phyloP scores from a whole-genome alignment of 2,329 filamentous ascomycete species.

The Aspergillus ibericus region DNA sequence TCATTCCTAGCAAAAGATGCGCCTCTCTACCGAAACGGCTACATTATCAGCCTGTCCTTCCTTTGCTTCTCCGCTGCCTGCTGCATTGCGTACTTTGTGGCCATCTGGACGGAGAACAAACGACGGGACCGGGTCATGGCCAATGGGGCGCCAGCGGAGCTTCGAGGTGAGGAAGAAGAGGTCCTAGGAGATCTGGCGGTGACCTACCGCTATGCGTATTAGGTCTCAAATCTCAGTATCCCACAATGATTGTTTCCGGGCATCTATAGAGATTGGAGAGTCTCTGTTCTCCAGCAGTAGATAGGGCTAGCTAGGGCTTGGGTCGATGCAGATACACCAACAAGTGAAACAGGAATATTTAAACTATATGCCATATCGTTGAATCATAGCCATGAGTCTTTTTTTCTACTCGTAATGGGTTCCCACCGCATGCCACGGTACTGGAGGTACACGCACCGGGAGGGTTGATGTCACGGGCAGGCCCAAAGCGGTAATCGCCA shows the following conservation, averaged over 20 bases:
- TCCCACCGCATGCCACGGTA: constrained; percentile 4
- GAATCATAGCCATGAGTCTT: neutral
- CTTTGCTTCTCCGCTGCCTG: constrained; percentile 63
- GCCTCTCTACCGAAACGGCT: constrained; percentile 69
- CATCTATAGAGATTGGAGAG: neutral
- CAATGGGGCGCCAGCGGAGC: constrained; percentile 20
- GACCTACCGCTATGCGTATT: constrained; percentile 43
- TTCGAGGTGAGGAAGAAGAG: constrained; percentile 35
- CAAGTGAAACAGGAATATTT: neutral
- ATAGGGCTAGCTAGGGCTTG: constrained; percentile 15
- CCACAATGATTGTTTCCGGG: neutral
- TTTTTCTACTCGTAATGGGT: neutral
- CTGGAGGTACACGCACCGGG: constrained; percentile 7
- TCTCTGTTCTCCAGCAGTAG: neutral
- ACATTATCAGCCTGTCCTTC: constrained; percentile 75
- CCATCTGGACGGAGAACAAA: constrained; percentile 42
- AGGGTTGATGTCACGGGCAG: constrained; percentile 5
- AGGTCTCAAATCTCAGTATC: constrained; percentile 7
- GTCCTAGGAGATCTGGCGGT: constrained; percentile 44
- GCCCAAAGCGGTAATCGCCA: constrained; percentile 11
- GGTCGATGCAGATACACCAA: neutral
- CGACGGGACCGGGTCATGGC: constrained; percentile 35
- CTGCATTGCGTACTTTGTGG: constrained; percentile 41
- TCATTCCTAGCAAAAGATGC: constrained; percentile 66
- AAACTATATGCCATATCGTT: neutral